These are phyloP conservation scores for Chaetomium globosum DNA, from an alignment of 2,329 filamentous ascomycete species.

Conservation along the genomic window DNA sequence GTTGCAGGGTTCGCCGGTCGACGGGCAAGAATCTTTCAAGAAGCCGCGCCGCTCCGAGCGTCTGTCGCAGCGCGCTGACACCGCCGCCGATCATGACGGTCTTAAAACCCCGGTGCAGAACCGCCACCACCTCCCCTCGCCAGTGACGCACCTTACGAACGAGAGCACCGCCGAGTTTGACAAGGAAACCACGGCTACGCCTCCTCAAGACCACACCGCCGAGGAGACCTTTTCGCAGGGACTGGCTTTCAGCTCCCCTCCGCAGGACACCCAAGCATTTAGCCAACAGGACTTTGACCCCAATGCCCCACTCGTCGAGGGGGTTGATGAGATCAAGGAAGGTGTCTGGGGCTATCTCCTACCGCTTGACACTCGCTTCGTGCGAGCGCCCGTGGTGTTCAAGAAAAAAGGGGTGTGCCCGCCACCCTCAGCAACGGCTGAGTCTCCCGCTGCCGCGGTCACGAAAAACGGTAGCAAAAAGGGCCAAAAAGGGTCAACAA, in stretches of 20 bases:
- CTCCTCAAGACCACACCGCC: slow-evolving; percentile 60
- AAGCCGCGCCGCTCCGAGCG: slow-evolving; percentile 81
- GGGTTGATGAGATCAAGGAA: slow-evolving; percentile 79
- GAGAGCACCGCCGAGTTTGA: slow-evolving; percentile 63
- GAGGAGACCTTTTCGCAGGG: slow-evolving; percentile 52
- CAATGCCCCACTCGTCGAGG: slow-evolving; percentile 73
- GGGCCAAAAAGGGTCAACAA: slow-evolving; percentile 50
- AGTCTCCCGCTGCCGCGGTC: slow-evolving; percentile 36
- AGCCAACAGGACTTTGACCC: slow-evolving; percentile 76
- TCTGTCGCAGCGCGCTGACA: slow-evolving; percentile 54
- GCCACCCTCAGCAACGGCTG: slow-evolving; percentile 52
- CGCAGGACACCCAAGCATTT: slow-evolving; percentile 73
- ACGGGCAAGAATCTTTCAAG: slow-evolving; percentile 67
- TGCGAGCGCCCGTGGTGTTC: slow-evolving; percentile 68
- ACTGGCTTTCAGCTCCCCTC: slow-evolving; percentile 55
- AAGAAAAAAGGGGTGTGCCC: slow-evolving; percentile 73
- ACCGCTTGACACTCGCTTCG: slow-evolving; percentile 72
- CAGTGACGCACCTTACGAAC: slow-evolving; percentile 64
- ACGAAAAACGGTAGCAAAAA: slow-evolving; percentile 45
- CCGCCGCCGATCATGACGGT: slow-evolving; percentile 44
- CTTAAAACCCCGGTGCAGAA: slow-evolving; percentile 60
- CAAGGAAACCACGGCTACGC: slow-evolving; percentile 73
- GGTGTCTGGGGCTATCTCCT: slow-evolving; percentile 96
- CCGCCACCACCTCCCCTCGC: slow-evolving; percentile 76
- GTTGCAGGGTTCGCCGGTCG: slow-evolving; percentile 65